Evolutionary conservation across 805 yeast genomes (phyloP).

Genomic region (Lipomyces anomalus): DNA sequence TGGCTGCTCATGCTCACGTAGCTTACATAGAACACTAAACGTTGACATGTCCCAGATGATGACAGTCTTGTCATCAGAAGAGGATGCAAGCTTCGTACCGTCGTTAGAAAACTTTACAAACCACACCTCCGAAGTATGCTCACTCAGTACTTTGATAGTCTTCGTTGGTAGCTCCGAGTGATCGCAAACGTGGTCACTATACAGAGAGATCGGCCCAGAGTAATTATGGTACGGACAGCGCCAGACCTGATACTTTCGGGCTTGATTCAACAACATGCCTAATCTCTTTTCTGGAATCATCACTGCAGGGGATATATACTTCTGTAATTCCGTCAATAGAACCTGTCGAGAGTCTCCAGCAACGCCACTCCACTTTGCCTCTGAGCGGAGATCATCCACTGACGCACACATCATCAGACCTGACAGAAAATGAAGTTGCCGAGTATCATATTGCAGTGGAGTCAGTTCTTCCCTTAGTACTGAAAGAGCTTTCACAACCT

Average conservation of each 20-base stretch:
- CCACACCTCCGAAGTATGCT: slow-evolving; percentile 79
- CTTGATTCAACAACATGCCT: slow-evolving; percentile 46
- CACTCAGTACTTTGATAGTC: slow-evolving; percentile 41
- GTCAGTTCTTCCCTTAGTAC: slow-evolving; percentile 38
- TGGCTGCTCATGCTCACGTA: slow-evolving; percentile 38
- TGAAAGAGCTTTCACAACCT: slow-evolving; percentile 35
- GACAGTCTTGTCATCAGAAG: slow-evolving; percentile 61
- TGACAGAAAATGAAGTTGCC: slow-evolving; percentile 29
- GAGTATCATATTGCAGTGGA: slow-evolving; percentile 28
- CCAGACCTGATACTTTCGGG: slow-evolving; percentile 43
- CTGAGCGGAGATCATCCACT: slow-evolving; percentile 30
- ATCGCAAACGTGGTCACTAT: slow-evolving; percentile 36
- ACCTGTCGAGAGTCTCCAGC: slow-evolving; percentile 37
- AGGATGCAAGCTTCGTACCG: slow-evolving; percentile 72
- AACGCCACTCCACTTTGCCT: slow-evolving; percentile 33
- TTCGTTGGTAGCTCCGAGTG: slow-evolving; percentile 43
- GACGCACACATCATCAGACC: slow-evolving; percentile 29
- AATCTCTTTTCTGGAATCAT: slow-evolving; percentile 51
- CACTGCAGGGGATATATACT: slow-evolving; percentile 46
- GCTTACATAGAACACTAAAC: too few relatives aligned
- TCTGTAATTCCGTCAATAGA: slow-evolving; percentile 41
- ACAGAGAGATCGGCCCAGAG: slow-evolving; percentile 30
- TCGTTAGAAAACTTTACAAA: slow-evolving; percentile 67
- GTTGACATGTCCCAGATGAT: slow-evolving; percentile 59
- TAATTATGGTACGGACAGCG: slow-evolving; percentile 34